Base-by-base conservation (phyloP, 768 basidiomycete genomes). In the Omphalotus guepiniiformis region DNA sequence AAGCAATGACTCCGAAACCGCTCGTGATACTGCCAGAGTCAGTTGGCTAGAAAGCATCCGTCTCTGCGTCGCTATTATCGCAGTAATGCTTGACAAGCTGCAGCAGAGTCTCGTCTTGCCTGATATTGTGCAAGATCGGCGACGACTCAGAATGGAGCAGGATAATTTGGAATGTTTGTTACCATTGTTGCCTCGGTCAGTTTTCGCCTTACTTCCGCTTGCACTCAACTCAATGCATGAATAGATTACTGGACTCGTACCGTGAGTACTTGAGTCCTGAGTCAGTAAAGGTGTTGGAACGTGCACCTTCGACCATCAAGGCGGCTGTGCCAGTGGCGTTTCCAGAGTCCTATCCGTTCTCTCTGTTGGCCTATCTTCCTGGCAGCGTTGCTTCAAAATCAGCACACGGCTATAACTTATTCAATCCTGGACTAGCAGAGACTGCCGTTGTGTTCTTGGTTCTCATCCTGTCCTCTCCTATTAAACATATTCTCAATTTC, bases 321-420 rank as follows among this genome's bases (percentile, higher is more conserved):
- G 67, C 82, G 18, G 60, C 71, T 2, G 61, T 76, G 2, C 93
- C 93, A 0, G 82, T 89, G 36, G 86, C 88, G 1, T 97, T 97
- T 67, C 95, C 95, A 0, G 88, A 93, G 53, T 86, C 93, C 0
- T 93, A 97, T 62, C 95, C 95, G 0, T 93, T 96, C 64, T 84
- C 91, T 5, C 73, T 98, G 16, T 58, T 91, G 21, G 73, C 86
- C 0, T 73, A 81, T 26, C 64, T 84, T 19, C 86, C 89, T 2
- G 81, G 80, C 47, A 58, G 70, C 23, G 71, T 30, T 68, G 71
- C 67, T 41, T 66, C 70, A 15, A 67, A 57, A 64, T n/a, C 64
- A 67, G 21, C 64, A 62, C 45, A 58, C 67, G 69, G 70, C 22
- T 75, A 79, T 35, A 58, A 68, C 4, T 56, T 76, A 11, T 86